Base-by-base conservation (phyloP, 140 eudicot genomes). In the Flaveria floridana region DNA sequence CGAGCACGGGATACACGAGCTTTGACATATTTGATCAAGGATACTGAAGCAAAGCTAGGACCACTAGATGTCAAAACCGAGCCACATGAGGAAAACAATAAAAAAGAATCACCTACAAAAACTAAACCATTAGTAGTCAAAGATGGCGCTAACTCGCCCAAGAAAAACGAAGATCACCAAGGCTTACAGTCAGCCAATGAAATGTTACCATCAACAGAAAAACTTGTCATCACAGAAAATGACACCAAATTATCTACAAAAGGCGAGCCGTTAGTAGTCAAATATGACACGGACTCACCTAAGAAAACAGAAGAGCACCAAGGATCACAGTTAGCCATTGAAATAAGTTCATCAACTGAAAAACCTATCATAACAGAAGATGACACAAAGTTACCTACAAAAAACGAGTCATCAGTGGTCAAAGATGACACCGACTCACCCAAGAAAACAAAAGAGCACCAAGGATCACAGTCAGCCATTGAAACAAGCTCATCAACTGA, bases 1-100 rank as follows among this genome's bases (percentile, higher is more conserved):
- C 75, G 81, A 71, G 86, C 90, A 70, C 94, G 89, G 13, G 91
- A 88, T 67, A 88, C 87, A 42, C 78, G 99, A 84, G 82, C 96
- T 11, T 82, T 93, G 26, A 84, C 88, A 2, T 58, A 12, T 77
- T 56, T 71, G 58, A 78, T 93, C 75, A 93, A 86, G 87, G 85
- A 82, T 34, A 76, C 83, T 48, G 97, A 93, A 57, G 78, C 87
- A n/a, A 88, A 85, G 66, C 88, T 93, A 69, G 96, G 91, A 39
- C 93, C 94, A 11, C 25, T 88, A 25, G 82, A 83, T 41, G 63
- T 78, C 16, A 65, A 64, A 50, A 65, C 59, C 87, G 72, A 59
- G 70, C 70, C 76, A 67, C 63, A 26, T 0, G 65, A 48, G 14
- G 73, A 46, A 55, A 50, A 4, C 55, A 30, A 66, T 41, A 72